Base-by-base conservation (phyloP, 148 eudicot genomes). In the Dianthus caryophyllus region DNA sequence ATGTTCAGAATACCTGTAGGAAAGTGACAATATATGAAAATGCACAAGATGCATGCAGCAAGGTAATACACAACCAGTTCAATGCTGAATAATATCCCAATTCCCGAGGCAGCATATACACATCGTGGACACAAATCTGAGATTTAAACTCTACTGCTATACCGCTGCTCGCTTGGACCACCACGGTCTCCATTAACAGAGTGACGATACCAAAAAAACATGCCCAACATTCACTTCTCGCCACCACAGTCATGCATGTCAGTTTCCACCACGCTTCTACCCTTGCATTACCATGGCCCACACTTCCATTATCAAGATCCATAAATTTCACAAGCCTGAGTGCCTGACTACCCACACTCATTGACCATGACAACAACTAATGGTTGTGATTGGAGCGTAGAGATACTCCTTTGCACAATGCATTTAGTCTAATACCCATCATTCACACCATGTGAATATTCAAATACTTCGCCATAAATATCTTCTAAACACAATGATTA, bases 1-100 rank as follows among this genome's bases (percentile, higher is more conserved):
- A 39, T 36, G 41, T 63, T 52, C 63, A 61, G 56, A 60, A 61
- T 21, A 17, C 65, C 51, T 65, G 38, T 17, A 54, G 21, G 24
- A 16, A 24, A 41, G 39, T 43, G 50, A 53, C 16, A 10, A 21
- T 56, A 47, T 61, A 44, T 53, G 47, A 24, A 36, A 67, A 52
- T 29, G 21, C 29, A 53, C 48, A 53, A 6, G 51, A 22, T 59
- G 24, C 10, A 65, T 25, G 25, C 57, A 56, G 25, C 61, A 14
- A 14, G 20, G 29, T 26, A 18, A 48, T 54, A 51, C 7, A 39
- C 17, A 38, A 21, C 50, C 30, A 36, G 24, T 65, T 38, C 31
- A 41, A 54, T 27, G 25, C 9, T 24, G 62, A 55, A 20, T 10
- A 69, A 29, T 18, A 62, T 21, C 20, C 49, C 62, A 26, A 16